Evolutionary conservation across 495 filamentous ascomycete species (phyloP).

Genomic region (Xylaria venustula): DNA sequence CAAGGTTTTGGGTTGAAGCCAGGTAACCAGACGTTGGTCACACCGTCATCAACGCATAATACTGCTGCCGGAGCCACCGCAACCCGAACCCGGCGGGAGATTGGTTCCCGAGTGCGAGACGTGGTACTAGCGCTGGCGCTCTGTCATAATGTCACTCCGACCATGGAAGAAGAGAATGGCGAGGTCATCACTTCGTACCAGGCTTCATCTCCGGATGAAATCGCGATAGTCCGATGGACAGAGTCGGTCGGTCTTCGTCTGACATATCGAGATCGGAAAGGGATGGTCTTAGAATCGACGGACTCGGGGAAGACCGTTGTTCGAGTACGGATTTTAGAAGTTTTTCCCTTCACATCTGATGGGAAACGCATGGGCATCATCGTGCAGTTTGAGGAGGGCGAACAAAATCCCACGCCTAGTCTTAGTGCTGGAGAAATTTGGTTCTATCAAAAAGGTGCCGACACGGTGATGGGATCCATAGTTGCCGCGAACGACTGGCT

Average conservation of each 20-base stretch:
- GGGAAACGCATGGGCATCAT: conserved; percentile 99
- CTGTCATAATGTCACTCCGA: conserved; percentile 97
- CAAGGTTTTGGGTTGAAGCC: conserved; percentile 68
- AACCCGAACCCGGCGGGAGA: conserved; percentile 85
- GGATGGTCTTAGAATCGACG: conserved; percentile 77
- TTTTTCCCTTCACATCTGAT: conserved; percentile 97
- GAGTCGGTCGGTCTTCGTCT: conserved; percentile 88
- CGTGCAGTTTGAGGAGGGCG: conserved; percentile 69
- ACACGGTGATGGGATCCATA: conserved; percentile 94
- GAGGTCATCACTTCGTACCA: conserved; percentile 82
- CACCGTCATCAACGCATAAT: conserved; percentile 68
- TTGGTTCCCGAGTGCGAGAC: conserved; percentile 87
- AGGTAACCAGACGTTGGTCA: conserved; percentile 53
- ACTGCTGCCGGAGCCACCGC: conserved; percentile 57
- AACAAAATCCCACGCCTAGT: conserved; percentile 36
- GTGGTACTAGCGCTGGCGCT: conserved; percentile 87
- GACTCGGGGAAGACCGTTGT: conserved; percentile 74
- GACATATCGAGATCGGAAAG: conserved; percentile 79
- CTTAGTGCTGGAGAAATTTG: conserved; percentile 72
- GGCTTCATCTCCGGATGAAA: conserved; percentile 95
- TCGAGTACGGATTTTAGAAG: conserved; percentile 83
- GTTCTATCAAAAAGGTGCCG: conserved; percentile 99
- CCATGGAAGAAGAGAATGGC: conserved; percentile 77
- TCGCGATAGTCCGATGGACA: conserved; percentile 95
- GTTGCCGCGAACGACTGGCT: conserved; percentile 97